Percentiles rank a stretch among this genome's conserved stretches.
These are phyloP conservation scores for Aureobasidium vineae DNA, from an alignment of 2,329 filamentous ascomycete genomes.

Conservation along the genomic window DNA sequence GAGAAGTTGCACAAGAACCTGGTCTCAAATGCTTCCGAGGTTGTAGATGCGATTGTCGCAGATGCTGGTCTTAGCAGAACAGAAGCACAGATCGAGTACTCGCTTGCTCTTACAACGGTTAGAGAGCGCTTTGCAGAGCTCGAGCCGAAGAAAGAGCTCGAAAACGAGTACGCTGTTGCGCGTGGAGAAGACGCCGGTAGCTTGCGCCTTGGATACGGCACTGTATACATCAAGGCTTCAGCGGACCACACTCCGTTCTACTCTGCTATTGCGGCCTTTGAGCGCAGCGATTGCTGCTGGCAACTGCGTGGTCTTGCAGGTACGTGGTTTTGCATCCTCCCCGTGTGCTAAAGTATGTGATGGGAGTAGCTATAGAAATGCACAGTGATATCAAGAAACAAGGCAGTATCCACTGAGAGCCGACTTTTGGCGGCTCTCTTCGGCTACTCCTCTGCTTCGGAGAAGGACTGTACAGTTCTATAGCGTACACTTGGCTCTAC, in stretches of 20 bases:
- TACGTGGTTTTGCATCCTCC: constrained; percentile 32
- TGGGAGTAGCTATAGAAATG: too few relatives aligned
- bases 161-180: constrained; percentile 46
- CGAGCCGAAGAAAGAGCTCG: constrained; percentile 41
- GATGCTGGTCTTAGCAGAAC: constrained; percentile 41
- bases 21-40: constrained; percentile 37
- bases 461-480: too few relatives aligned
- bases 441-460: too few relatives aligned
- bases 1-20: constrained; percentile 45
- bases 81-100: constrained; percentile 47
- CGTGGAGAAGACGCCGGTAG: constrained; percentile 42
- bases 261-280: constrained; percentile 45
- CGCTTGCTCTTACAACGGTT: constrained; percentile 43
- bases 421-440: too few relatives aligned
- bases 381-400: too few relatives aligned
- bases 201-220: constrained; percentile 41
- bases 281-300: constrained; percentile 52
- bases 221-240: constrained; percentile 51
- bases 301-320: constrained; percentile 53
- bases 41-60: constrained; percentile 44
- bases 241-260: constrained; percentile 50
- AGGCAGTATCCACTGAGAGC: too few relatives aligned
- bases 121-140: constrained; percentile 44
- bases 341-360: too few relatives aligned
- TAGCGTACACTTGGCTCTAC: too few relatives aligned